phyloP scores from a whole-genome alignment of 257 asterid species.

The Rehmannia glutinosa region DNA sequence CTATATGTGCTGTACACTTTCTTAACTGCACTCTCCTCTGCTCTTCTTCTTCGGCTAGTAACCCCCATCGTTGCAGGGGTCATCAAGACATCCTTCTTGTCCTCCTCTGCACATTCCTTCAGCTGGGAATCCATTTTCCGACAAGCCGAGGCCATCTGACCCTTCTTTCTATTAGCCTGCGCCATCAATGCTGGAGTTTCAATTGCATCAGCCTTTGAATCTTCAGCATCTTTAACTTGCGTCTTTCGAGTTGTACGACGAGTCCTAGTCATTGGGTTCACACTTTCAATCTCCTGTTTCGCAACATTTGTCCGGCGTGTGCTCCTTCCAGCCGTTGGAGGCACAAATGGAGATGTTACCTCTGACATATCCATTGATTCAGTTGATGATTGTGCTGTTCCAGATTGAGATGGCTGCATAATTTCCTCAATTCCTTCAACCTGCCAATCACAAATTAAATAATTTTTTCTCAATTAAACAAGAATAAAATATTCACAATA shows the following conservation, averaged over 20 bases:
- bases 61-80: slow-evolving; percentile 45
- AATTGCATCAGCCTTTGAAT: slow-evolving; percentile 15
- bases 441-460: slow-evolving; percentile 26
- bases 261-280: slow-evolving; percentile 34
- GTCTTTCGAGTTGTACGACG: slow-evolving; percentile 43
- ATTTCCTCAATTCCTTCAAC: slow-evolving; percentile 78
- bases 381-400: slow-evolving; percentile 35
- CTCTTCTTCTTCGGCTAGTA: slow-evolving; percentile 43
- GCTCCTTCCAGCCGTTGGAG: slow-evolving; percentile 46
- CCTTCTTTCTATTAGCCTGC: slow-evolving; percentile 38
- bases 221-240: slow-evolving; percentile 18
- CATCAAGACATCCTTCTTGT: slow-evolving; percentile 24
- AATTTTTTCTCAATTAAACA: background rate
- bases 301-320: slow-evolving; percentile 34
- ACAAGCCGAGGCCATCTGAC: slow-evolving; percentile 30
- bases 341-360: slow-evolving; percentile 44
- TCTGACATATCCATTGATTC: slow-evolving; percentile 51
- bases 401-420: slow-evolving; percentile 36
- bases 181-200: slow-evolving; percentile 30
- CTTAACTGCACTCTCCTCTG: slow-evolving; percentile 29
- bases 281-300: slow-evolving; percentile 30
- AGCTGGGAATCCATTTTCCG: slow-evolving; percentile 48
- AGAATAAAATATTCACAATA: background rate
- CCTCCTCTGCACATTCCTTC: slow-evolving; percentile 41
- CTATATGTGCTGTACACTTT: slow-evolving; percentile 38